Evolutionary conservation across 768 basidiomycete species (phyloP), one percentile per base, ranked within the genome.

Genomic region (Leucocoprinus sp.): DNA sequence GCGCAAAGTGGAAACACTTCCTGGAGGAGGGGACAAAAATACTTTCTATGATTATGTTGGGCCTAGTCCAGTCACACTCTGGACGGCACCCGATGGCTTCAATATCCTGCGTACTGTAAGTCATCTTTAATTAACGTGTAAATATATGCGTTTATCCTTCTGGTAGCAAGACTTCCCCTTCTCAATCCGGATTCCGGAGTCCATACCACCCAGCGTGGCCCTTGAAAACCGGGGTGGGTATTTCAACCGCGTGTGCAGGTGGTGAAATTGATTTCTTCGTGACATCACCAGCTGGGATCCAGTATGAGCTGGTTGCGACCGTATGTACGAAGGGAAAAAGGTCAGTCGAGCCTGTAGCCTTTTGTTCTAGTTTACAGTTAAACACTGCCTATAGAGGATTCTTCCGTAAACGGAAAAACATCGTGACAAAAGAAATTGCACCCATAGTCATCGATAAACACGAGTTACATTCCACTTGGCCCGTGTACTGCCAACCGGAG

Each of bases 381-480:
- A 50, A 37, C 38, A 14, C 31, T 14, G 31, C 31, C 31, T 14
- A 14, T 58, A 89, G 88, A 58, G 80, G 88, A 5, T 81, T 93
- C 59, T 75, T 95, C 45, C 87, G 89, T 27, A 80, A 84, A 51
- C 80, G 84, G 54, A 84, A 87, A 56, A 75, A 83, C 1, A 69
- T 76, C 17, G 74, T 87, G 34, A 64, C 78, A 23, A 77, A 81
- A n/a, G 75, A 80, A 9, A 70, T 77, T 15, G 76, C 85, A 26
- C 67, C 74, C 9, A 82, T 96, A 36, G 76, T 82, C 51, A 88
- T 96, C 55, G 86, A 90, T 69, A 96, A 95, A 62, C 92, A 95
- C 57, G 93, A 95, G 52, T 68, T 93, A 5, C 92, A 95, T 57
- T 85, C 91, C 3, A 83, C 88, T 1, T 96, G 93, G 93, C 92